phyloP scores from a whole-genome alignment of 768 basidiomycete species.

The Mycena polygramma region DNA sequence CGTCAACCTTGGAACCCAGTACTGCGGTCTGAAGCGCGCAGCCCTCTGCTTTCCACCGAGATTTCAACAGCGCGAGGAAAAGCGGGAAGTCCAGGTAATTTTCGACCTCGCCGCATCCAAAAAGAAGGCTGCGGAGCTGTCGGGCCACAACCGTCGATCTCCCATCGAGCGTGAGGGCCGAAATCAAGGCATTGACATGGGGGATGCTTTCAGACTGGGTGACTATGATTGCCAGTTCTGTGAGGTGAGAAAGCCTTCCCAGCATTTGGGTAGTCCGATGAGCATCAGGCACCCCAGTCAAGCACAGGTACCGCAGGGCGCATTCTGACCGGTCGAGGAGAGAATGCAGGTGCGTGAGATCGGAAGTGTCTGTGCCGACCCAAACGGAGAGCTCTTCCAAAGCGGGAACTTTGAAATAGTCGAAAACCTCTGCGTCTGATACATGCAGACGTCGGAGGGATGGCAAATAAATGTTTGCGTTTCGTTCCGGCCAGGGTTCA shows the following conservation, averaged over 20 bases:
- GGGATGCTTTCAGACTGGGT: no score
- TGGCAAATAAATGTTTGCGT: not conserved
- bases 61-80: not conserved
- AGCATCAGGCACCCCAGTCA: no score
- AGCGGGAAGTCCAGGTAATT: not conserved
- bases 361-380: not conserved
- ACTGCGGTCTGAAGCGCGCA: not conserved
- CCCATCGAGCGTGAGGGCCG: no score
- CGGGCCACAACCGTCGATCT: not conserved
- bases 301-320: no score
- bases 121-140: not conserved
- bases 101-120: not conserved
- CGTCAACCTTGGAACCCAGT: not conserved
- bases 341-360: not conserved
- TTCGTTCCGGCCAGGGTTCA: no score
- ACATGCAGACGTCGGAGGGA: slow-evolving; percentile 3
- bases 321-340: not conserved
- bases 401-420: not conserved
- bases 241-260: no score
- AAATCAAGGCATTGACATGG: no score
- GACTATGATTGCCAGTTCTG: no score
- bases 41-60: not conserved
- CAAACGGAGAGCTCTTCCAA: not conserved
- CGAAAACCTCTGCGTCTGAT: not conserved
- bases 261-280: no score